A percentile compares a stretch with the other conserved stretches of the same genome.
Conservation (phyloP, 352 stramenopile species). For the Phytophthora kernoviae region DNA sequence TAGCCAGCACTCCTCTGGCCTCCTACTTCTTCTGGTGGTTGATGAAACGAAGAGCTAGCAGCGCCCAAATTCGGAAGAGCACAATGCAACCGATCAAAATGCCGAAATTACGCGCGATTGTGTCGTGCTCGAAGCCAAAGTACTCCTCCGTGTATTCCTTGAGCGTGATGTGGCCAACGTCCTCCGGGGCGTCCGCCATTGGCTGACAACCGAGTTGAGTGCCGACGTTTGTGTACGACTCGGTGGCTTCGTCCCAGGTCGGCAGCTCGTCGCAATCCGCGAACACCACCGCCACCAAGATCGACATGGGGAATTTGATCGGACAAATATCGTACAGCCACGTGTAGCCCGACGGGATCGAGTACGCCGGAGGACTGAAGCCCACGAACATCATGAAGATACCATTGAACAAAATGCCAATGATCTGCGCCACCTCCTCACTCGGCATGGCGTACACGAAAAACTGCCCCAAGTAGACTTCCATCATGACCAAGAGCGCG, state of each 20-base stretch:
- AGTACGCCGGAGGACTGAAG: conserved; percentile 43
- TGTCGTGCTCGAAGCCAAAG: conserved; percentile 2
- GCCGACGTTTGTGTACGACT: background rate
- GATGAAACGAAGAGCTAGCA: background rate
- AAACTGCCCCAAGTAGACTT: conserved; percentile 77
- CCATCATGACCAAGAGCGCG: conserved; percentile 36
- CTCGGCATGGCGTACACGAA: conserved; percentile 60
- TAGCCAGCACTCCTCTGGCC: no score
- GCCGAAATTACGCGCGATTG: conserved; percentile 12
- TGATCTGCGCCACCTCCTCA: conserved; percentile 46
- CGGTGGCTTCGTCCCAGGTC: background rate
- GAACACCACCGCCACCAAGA: conserved; percentile 29
- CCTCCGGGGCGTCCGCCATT: background rate
- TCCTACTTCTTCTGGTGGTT: conserved; percentile 2
- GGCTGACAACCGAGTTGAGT: conserved; percentile 23
- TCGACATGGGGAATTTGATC: conserved; percentile 35
- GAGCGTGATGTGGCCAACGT: conserved; percentile 2
- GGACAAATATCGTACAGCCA: conserved; percentile 41
- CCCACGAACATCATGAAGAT: conserved; percentile 66
- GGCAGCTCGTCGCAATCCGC: conserved; percentile 2
- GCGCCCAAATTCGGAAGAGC: background rate
- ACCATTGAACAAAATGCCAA: conserved; percentile 46
- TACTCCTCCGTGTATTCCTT: conserved; percentile 6
- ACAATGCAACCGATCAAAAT: background rate
- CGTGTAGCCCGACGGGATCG: conserved; percentile 32